Evolutionary conservation across 495 filamentous ascomycete species (phyloP).

Genomic region (Daldinia decipiens): DNA sequence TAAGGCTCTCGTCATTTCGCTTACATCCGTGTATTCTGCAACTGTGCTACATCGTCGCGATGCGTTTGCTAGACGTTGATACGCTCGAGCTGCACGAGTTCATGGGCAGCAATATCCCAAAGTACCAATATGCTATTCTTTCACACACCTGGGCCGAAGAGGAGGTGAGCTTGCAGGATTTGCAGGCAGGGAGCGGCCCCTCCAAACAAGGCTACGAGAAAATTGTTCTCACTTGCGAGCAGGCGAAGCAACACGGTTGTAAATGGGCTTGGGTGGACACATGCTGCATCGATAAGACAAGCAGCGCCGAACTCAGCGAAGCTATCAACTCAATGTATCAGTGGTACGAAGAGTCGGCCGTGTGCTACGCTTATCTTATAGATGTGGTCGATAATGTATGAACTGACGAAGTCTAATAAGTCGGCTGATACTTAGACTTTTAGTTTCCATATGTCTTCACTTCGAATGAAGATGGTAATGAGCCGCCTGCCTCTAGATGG

Average conservation of each 20-base stretch:
- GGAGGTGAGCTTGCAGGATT: constrained; percentile 50
- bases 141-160: constrained; percentile 50
- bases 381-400: constrained; percentile 21
- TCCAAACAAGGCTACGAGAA: constrained; percentile 45
- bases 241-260: constrained; percentile 39
- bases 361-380: constrained; percentile 51
- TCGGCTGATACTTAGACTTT: background rate
- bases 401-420: background rate
- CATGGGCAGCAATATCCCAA: constrained; percentile 25
- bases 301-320: constrained; percentile 57
- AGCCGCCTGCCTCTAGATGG: constrained; percentile 33
- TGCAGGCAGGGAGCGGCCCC: constrained; percentile 24
- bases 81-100: constrained; percentile 35
- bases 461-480: background rate
- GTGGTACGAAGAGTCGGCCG: constrained; percentile 49
- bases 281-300: constrained; percentile 59
- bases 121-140: constrained; percentile 52
- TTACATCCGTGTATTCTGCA: background rate
- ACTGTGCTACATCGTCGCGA: constrained; percentile 7
- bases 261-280: constrained; percentile 60
- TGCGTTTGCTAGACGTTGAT: constrained; percentile 40
- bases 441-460: constrained; percentile 25
- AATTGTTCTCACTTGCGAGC: constrained; percentile 49
- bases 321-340: constrained; percentile 62
- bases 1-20: constrained; percentile 8